Evolutionary conservation across 768 basidiomycete species (phyloP), one percentile per base, ranked within the genome.

Genomic region (Pleurotus platypus): DNA sequence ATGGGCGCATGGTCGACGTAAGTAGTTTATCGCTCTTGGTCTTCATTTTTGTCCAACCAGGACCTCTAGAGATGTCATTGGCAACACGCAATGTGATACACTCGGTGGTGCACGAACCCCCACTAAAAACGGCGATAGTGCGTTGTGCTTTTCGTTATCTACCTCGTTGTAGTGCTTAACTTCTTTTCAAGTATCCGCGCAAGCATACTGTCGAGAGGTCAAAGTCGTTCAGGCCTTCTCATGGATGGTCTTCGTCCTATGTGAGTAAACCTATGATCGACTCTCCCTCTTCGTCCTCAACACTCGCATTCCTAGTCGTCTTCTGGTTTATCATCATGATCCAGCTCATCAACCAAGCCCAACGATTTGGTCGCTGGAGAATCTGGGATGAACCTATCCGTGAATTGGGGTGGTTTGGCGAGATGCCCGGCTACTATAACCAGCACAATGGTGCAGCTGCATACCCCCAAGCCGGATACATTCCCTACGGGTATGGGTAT

Each of bases 371-470:
- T 22, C 75, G 79, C 12, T 76, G 70, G 46, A 61, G 74, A 54
- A 83, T 85, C 46, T 87, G 85, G 84, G 57, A 62, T 13, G 84
- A 84, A 63, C 84, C 85, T 13, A 83, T 83, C 58, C 62, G 69
- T 75, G 87, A 90, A 61, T 77, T 92, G 8, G 86, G 85, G 1
- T 91, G 90, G 90, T 91, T 86, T 63, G 83, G 83, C 47, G 84
- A 91, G 74, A 73, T 74, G 61, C 87, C 87, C 20, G 86, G 85
- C 39, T 86, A 83, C 64, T 81, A 80, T 57, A 78, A 80, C 50
- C 74, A 73, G 2, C 64, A 66, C 30, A 70, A 65, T 46, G 63
- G 50, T 47, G 67, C 61, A n/a, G 49, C 66, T 37, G 63, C 67
- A 55, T 66, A 71, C 60, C 30, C 30, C 9, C 66, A 64, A 35